Percentiles rank a stretch among this genome's conserved stretches.
Conservation (phyloP, 805 yeast species). For the Cephaloascus fragrans region DNA sequence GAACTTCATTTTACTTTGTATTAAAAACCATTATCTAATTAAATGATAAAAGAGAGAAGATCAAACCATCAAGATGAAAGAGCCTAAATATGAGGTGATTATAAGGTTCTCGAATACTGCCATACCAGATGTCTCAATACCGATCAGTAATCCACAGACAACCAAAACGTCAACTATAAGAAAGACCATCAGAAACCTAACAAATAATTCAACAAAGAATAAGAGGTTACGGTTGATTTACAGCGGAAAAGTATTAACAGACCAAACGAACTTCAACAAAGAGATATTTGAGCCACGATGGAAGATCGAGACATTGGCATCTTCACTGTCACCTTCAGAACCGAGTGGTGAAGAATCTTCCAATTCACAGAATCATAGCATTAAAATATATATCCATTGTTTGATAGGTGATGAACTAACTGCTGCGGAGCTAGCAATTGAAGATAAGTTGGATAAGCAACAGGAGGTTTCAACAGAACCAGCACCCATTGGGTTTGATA, state of each 20-base stretch:
- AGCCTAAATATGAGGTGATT: slow-evolving; percentile 11
- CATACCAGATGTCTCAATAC: slow-evolving; percentile 28
- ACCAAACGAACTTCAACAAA: slow-evolving; percentile 40
- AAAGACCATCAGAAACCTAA: slow-evolving; percentile 26
- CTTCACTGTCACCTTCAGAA: too few species aligned
- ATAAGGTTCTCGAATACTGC: slow-evolving; percentile 36
- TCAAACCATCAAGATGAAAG: background rate
- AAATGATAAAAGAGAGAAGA: background rate
- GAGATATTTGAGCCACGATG: slow-evolving; percentile 31
- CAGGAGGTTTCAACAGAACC: slow-evolving; percentile 48
- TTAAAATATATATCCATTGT: slow-evolving; percentile 63
- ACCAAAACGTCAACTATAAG: slow-evolving; percentile 30
- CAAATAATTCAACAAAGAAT: slow-evolving; percentile 19
- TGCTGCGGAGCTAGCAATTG: slow-evolving; percentile 45
- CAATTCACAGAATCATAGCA: slow-evolving; percentile 6
- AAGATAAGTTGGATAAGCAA: slow-evolving; percentile 43
- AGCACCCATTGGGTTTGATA: slow-evolving; percentile 77
- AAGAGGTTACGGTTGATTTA: slow-evolving; percentile 56
- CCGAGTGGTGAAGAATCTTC: slow-evolving; percentile 2
- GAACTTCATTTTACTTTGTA: too few species aligned
- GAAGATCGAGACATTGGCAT: slow-evolving; percentile 6
- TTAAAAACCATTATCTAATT: too few species aligned
- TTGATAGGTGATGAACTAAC: slow-evolving; percentile 60
- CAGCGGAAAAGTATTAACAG: slow-evolving; percentile 57
- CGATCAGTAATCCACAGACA: slow-evolving; percentile 17